Base-by-base conservation (phyloP, 345 rosid species). In the Isatis tinctoria region DNA sequence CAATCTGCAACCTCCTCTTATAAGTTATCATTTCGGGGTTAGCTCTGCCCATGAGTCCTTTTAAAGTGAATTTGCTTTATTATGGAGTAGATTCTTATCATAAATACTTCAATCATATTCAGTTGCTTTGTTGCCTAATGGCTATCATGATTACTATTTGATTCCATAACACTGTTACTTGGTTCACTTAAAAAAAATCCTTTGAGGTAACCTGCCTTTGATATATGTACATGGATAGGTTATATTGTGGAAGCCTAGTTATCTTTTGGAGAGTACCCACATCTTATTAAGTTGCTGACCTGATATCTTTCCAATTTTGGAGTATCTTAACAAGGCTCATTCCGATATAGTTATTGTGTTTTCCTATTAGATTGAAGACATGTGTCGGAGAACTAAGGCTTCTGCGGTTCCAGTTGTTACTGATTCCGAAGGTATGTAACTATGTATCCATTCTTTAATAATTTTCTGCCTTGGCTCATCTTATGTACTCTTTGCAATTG, bases 321-420 rank as follows among this genome's bases (percentile, higher is more conserved):
- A 2, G 57, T 51, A 8, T 51, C 57, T 51, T 26, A 69, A 53
- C 36, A 52, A 68, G 40, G 52, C 24, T 51, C 4, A 26, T 41
- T 41, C 22, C 39, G 52, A 14, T 60, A 30, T 68, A 49, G 12
- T 52, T 33, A 40, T 47, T 47, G 5, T 54, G 49, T 52, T 61
- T 49, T 48, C 32, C 64, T 27, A 72, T 74, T 78, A 92, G 99
- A 95, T 95, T 70, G 99, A 88, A 83, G 82, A 79, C 72, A 90
- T 95, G 96, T 92, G 96, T 71, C 83, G 83, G 74, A 86, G 79
- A 75, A 88, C 85, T 62, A 85, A 72, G 77, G 84, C 96, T 35
- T 86, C 90, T 74, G 99, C 96, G 30, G 91, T 92, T 78, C 99
- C 99, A 51, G 86, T 95, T 61, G 76, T 92, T 76, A 76, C 97